These are phyloP conservation scores for Paxillus ammoniavirescens DNA, from an alignment of 768 basidiomycete species.

Conservation along the genomic window DNA sequence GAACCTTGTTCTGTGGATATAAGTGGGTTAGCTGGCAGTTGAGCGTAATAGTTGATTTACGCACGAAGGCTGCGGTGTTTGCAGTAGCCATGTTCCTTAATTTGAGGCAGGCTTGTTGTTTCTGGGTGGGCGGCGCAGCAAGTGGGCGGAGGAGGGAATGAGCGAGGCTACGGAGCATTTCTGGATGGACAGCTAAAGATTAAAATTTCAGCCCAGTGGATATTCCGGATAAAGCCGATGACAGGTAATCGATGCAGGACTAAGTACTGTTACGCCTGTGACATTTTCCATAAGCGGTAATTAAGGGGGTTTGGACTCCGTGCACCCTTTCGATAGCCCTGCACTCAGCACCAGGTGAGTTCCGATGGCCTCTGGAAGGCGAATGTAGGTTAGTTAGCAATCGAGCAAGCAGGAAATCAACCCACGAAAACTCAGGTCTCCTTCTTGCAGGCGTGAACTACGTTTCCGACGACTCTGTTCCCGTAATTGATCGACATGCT, in stretches of 20 bases:
- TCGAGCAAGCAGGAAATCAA: no score
- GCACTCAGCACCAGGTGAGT: no score
- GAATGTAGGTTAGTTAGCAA: no score
- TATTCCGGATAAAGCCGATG: constrained; percentile 24
- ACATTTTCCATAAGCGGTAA: no score
- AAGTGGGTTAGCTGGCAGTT: background rate
- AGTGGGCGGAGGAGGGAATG: constrained; percentile 27
- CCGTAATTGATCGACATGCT: no score
- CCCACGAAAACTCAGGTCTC: no score
- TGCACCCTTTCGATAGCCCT: no score
- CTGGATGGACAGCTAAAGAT: constrained; percentile 4
- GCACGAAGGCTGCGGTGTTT: constrained; percentile 60
- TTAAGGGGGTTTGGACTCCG: no score
- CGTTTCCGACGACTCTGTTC: no score
- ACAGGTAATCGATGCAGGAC: background rate
- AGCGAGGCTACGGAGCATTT: constrained; percentile 30
- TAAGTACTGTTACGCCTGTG: no score
- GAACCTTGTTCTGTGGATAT: constrained; percentile 73
- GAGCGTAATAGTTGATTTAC: constrained; percentile 22
- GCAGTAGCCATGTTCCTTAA: constrained; percentile 58
- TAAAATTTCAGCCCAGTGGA: constrained; percentile 13
- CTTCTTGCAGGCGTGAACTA: no score
- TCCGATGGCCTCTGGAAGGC: no score
- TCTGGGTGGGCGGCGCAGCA: constrained; percentile 23
- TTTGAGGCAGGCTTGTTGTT: constrained; percentile 5